phyloP scores from a whole-genome alignment of 2,329 filamentous ascomycete genomes.

The Trichoderma lentiforme region DNA sequence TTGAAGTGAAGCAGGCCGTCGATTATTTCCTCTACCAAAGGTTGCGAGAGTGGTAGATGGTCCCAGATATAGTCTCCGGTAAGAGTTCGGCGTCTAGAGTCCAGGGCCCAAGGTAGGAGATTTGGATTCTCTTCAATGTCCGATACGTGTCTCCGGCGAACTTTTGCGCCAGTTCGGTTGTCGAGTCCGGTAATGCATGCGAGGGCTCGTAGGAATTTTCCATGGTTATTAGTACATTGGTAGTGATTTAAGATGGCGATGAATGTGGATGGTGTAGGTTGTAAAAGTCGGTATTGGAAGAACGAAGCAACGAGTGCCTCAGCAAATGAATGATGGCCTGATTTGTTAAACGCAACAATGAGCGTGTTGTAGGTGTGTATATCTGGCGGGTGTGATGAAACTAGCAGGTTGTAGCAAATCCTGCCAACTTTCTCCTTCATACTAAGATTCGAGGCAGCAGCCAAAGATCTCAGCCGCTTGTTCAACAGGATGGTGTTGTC shows the following conservation, averaged over 20 bases:
- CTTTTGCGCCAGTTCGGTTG: constrained; percentile 36
- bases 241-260: constrained; percentile 51
- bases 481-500: constrained; percentile 31
- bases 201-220: constrained; percentile 44
- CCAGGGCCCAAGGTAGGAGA: constrained; percentile 30
- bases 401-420: constrained; percentile 64
- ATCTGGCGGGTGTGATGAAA: constrained; percentile 58
- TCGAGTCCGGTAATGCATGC: constrained; percentile 46
- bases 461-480: constrained; percentile 29
- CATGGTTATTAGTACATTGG: constrained; percentile 38
- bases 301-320: constrained; percentile 53
- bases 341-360: constrained; percentile 59
- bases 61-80: constrained; percentile 39
- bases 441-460: constrained; percentile 25
- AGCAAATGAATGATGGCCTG: constrained; percentile 48
- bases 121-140: constrained; percentile 30
- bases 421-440: constrained; percentile 36
- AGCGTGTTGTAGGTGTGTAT: constrained; percentile 70
- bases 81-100: constrained; percentile 25
- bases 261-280: constrained; percentile 48
- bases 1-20: constrained; percentile 47
- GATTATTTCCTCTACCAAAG: constrained; percentile 46
- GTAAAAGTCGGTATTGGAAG: constrained; percentile 41
- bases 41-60: constrained; percentile 37
- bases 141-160: constrained; percentile 34